A percentile compares a stretch with the other conserved stretches of the same genome.
These are phyloP conservation scores for Calonectria pseudoreteaudii DNA, from an alignment of 2,329 filamentous ascomycete species.

Conservation along the genomic window DNA sequence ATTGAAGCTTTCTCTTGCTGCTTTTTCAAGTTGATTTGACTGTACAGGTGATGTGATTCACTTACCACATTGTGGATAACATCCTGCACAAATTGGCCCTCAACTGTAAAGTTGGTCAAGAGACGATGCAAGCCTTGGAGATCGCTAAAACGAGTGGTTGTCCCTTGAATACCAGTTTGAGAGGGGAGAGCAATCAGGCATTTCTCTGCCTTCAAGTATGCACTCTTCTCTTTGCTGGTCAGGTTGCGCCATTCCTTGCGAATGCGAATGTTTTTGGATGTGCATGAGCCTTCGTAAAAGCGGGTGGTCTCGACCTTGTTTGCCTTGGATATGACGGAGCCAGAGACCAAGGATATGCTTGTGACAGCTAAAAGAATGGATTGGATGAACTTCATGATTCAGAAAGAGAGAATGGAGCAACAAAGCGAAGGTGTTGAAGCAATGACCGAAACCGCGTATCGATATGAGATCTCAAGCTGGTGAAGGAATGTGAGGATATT, in stretches of 20 bases:
- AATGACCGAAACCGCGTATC: not conserved
- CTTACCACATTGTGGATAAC: conserved; percentile 6
- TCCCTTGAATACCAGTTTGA: not conserved
- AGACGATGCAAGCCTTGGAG: conserved; percentile 1
- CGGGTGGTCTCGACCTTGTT: not conserved
- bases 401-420: not conserved
- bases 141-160: not conserved
- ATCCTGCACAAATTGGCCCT: not conserved
- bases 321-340: not conserved
- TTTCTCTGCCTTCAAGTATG: not conserved
- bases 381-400: not conserved
- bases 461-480: not conserved
- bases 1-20: not conserved
- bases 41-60: not conserved
- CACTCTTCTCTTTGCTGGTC: not conserved
- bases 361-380: not conserved
- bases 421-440: not conserved
- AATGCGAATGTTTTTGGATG: not conserved
- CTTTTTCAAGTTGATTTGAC: not conserved
- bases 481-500: not conserved
- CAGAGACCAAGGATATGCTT: not conserved
- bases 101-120: not conserved
- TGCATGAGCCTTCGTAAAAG: conserved; percentile 1
- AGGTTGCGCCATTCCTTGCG: conserved; percentile 6
- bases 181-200: not conserved